Conservation (phyloP, 257 asterid genomes). For the Avicennia marina region DNA sequence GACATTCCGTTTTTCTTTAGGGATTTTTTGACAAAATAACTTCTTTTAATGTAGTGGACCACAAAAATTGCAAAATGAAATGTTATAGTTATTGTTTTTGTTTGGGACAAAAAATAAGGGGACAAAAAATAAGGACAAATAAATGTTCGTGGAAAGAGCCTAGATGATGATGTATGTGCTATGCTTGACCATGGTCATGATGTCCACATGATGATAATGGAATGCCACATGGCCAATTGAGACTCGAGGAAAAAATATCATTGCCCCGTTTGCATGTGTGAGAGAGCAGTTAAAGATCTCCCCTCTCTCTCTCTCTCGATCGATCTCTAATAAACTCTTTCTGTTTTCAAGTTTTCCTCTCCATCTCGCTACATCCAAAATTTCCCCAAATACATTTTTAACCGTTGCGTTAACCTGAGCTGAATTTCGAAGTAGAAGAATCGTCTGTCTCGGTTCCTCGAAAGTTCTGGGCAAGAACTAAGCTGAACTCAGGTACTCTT, state of each 20-base stretch:
- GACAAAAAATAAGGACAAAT: no score
- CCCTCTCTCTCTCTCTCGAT: neutral
- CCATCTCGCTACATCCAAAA: constrained; percentile 43
- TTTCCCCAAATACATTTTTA: constrained; percentile 11
- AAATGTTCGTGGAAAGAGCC: neutral
- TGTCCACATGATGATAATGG: neutral
- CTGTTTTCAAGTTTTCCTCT: constrained; percentile 16
- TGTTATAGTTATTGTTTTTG: no score
- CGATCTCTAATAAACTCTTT: neutral
- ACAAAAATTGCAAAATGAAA: no score
- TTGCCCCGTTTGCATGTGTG: constrained; percentile 54
- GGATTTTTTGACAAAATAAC: no score
- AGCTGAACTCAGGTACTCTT: constrained; percentile 18
- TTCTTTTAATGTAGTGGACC: no score
- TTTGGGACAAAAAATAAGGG: neutral
- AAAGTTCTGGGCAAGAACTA: neutral
- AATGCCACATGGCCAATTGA: constrained; percentile 24
- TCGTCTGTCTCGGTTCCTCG: neutral
- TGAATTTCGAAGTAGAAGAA: neutral
- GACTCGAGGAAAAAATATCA: constrained; percentile 36
- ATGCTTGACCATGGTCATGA: constrained; percentile 10
- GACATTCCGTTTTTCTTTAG: no score
- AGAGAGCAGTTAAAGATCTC: constrained; percentile 63
- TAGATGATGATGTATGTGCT: constrained; percentile 9
- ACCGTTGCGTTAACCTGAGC: neutral